These are phyloP conservation scores for Calonectria pseudoturangicola DNA, from an alignment of 2,329 filamentous ascomycete genomes.

Conservation along the genomic window DNA sequence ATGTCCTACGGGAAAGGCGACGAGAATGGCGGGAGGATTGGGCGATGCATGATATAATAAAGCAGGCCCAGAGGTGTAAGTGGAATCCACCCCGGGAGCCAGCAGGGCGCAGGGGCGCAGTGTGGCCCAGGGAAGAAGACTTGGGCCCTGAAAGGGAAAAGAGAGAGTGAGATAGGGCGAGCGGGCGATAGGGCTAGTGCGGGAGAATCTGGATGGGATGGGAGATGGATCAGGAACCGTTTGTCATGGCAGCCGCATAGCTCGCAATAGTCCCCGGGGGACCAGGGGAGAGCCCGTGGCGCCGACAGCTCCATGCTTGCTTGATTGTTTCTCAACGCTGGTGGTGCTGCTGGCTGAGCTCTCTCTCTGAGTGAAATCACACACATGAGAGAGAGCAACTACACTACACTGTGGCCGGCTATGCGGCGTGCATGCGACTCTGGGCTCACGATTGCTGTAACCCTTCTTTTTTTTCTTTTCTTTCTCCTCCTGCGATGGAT, in stretches of 20 bases:
- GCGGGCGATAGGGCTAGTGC: background rate
- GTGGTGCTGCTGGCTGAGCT: no score
- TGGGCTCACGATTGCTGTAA: no score
- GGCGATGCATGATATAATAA: conserved; percentile 18
- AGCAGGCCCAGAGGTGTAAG: conserved; percentile 12
- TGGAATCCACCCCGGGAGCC: background rate
- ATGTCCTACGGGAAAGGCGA: background rate
- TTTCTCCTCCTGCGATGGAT: no score
- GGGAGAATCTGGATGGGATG: conserved; percentile 1
- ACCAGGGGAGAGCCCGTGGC: background rate
- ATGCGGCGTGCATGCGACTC: no score
- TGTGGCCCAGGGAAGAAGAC: background rate
- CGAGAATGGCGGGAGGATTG: background rate
- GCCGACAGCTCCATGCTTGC: conserved; percentile 3
- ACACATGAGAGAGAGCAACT: no score
- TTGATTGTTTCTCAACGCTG: background rate
- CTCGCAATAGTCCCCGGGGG: background rate
- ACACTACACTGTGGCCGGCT: no score
- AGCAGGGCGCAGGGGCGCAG: background rate
- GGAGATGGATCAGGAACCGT: conserved; percentile 1
- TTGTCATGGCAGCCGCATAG: background rate
- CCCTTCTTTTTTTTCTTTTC: no score
- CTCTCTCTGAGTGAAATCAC: no score
- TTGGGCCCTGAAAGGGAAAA: background rate
- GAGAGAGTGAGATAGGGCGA: background rate